These are phyloP conservation scores for Phalaenopsis aphrodite DNA, from an alignment of 106 monocot species.

Conservation along the genomic window DNA sequence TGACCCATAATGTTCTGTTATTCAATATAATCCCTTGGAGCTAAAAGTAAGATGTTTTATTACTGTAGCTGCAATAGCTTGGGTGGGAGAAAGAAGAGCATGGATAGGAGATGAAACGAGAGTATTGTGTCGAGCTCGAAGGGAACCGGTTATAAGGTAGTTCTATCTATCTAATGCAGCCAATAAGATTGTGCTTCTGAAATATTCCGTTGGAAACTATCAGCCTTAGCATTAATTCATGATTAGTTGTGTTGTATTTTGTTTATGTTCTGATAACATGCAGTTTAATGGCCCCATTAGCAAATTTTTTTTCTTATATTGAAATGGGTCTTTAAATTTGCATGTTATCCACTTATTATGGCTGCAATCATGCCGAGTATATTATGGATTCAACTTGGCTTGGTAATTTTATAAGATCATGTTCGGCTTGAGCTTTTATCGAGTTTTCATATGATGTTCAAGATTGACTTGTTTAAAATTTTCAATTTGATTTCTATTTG, in stretches of 20 bases:
- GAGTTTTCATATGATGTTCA: no score
- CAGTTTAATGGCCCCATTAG: no score
- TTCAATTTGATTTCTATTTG: no score
- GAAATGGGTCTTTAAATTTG: neutral
- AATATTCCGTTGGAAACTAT: neutral
- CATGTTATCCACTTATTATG: no score
- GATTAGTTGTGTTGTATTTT: neutral
- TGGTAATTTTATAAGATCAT: no score
- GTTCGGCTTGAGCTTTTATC: no score
- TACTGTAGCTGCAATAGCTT: slow-evolving; percentile 62
- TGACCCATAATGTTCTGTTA: neutral
- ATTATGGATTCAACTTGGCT: no score
- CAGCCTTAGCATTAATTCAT: no score
- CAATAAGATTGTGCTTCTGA: neutral
- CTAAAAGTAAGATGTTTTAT: neutral
- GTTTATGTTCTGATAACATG: neutral
- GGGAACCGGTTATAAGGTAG: slow-evolving; percentile 85
- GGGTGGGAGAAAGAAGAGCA: slow-evolving; percentile 71
- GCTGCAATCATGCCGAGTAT: no score
- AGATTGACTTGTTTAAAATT: no score
- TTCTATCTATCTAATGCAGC: neutral
- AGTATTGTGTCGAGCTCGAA: slow-evolving; percentile 27
- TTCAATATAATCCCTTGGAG: neutral
- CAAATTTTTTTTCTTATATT: neutral
- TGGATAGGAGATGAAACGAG: slow-evolving; percentile 68